Conservation (phyloP, 352 stramenopile genomes). For the Globisporangium radiosum region DNA sequence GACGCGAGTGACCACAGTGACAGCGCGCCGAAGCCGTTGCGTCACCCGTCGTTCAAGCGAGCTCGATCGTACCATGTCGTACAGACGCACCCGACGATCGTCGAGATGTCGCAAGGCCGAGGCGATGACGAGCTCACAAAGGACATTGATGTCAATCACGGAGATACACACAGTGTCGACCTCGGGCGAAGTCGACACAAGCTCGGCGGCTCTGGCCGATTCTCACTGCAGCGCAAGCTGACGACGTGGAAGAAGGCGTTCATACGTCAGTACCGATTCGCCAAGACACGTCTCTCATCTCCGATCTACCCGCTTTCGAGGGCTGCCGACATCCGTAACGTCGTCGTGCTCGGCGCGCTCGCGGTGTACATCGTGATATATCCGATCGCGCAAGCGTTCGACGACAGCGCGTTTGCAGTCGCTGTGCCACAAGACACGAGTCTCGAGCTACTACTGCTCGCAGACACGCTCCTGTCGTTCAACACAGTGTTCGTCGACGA, state of each 20-base stretch:
- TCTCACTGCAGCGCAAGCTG: not conserved
- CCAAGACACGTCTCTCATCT: not conserved
- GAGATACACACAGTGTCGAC: not conserved
- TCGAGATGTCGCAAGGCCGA: not conserved
- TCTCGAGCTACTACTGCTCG: not conserved
- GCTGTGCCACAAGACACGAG: not conserved
- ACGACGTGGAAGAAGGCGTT: not conserved
- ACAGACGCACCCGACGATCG: not conserved
- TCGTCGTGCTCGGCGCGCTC: not conserved
- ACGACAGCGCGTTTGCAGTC: not conserved
- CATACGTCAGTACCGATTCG: not conserved
- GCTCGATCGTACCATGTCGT: not conserved
- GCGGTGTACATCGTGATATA: not conserved
- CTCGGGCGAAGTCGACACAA: not conserved
- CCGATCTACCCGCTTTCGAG: not conserved
- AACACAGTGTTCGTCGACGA: constrained; percentile 10
- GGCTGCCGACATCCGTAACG: not conserved
- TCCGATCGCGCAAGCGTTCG: not conserved
- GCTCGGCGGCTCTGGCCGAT: not conserved
- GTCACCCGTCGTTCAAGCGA: not conserved
- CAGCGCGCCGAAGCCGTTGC: not conserved
- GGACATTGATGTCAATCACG: no score
- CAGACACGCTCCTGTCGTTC: constrained; percentile 6
- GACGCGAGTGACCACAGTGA: not conserved
- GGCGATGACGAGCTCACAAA: not conserved